Evolutionary conservation across 2,329 filamentous ascomycete genomes (phyloP), one percentile per base, ranked within the genome.

Genomic region (Nemania serpens): DNA sequence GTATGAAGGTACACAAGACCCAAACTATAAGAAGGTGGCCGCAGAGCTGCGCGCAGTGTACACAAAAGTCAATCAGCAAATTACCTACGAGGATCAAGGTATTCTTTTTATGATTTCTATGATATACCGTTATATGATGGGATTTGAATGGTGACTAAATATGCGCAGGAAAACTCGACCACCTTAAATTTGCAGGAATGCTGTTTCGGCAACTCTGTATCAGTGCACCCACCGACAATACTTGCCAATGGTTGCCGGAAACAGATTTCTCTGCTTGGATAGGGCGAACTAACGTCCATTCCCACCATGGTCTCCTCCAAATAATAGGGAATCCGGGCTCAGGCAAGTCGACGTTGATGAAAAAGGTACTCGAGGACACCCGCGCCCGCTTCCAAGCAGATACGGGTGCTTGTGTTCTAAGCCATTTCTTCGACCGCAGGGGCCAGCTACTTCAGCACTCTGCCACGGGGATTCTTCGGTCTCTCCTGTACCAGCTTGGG

Each of bases 281-380:
- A 36, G 29, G 37, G 33, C 47, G 47, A 37, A 5, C 6, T 7
- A 18, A 22, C 17, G 17, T 37, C n/a, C 10, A 50, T 50, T n/a
- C n/a, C n/a, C n/a, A n/a, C n/a, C n/a, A n/a, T n/a, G 47, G 47
- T 20, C 18, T 50, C n/a, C 33, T 50, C n/a, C 47, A 50, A 5
- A 37, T 37, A 3, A 37, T 39, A 17, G 45, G 45, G 9, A 48
- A 48, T 11, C 45, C 45, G 12, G 45, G 45, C 6, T 29, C 22
- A 13, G 22, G 45, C 10, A 48, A 48, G 15, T 48, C 45, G 13
- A 50, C 29, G 11, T 22, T 50, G 17, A 50, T 50, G 47, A 50
- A 37, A 39, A 7, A 37, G 17, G 17, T 39, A n/a, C 13, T 37
- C 20, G 47, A 37, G 47, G 17, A 20, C 12, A 50, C 17, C n/a